Conservation (phyloP, 257 asterid genomes). For the Lantana camara region DNA sequence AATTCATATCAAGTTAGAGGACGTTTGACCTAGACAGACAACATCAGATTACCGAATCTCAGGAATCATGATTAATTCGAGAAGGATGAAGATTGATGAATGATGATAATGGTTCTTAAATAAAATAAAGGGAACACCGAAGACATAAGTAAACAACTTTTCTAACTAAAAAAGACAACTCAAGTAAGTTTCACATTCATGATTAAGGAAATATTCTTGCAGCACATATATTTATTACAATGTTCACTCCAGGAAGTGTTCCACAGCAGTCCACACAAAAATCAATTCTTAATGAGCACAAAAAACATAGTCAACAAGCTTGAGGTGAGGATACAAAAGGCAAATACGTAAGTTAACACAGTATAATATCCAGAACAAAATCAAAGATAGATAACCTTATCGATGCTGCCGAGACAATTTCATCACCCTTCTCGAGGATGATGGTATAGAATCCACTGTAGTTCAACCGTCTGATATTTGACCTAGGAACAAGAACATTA, state of each 20-base stretch:
- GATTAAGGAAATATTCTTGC: slow-evolving; percentile 17
- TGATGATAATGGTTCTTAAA: slow-evolving; percentile 12
- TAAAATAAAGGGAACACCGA: background rate
- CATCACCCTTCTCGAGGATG: slow-evolving; percentile 85
- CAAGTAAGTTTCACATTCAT: slow-evolving; percentile 25
- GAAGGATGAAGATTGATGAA: slow-evolving; percentile 18
- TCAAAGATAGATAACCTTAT: slow-evolving; percentile 59
- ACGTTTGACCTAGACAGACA: slow-evolving; percentile 8
- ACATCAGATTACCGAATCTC: slow-evolving; percentile 10
- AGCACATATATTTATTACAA: slow-evolving; percentile 13
- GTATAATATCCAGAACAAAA: slow-evolving; percentile 12
- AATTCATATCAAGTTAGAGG: background rate
- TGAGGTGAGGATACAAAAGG: background rate
- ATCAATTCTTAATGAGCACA: slow-evolving; percentile 16
- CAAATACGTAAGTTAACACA: background rate
- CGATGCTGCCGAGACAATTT: slow-evolving; percentile 79
- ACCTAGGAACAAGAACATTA: slow-evolving; percentile 47
- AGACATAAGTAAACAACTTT: slow-evolving; percentile 6
- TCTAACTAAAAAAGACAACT: background rate
- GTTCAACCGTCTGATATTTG: slow-evolving; percentile 87
- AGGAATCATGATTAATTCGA: slow-evolving; percentile 21
- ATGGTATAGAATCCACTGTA: slow-evolving; percentile 72
- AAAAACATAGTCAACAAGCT: slow-evolving; percentile 18
- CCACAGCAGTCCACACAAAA: slow-evolving; percentile 8
- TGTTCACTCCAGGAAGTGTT: background rate